Conservation (phyloP, 1,284 basidiomycete genomes). For the Ustilago shanxiensis region DNA sequence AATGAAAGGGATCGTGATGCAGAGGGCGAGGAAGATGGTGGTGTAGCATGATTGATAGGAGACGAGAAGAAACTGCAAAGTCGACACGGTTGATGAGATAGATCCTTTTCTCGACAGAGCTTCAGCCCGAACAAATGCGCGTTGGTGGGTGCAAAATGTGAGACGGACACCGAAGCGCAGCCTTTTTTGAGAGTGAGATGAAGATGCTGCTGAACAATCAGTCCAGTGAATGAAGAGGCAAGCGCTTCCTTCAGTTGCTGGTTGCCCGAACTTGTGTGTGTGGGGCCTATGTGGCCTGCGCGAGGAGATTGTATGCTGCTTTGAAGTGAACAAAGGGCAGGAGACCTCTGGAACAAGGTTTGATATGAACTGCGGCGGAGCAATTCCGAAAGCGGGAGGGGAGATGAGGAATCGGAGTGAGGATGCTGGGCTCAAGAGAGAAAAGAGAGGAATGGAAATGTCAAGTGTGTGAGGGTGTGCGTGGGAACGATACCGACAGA, state of each 20-base stretch:
- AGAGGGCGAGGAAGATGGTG: conserved; percentile 16
- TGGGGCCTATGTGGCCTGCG: not conserved
- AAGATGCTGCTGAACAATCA: conserved; percentile 17
- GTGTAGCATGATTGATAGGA: conserved; percentile 20
- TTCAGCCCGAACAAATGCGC: not conserved
- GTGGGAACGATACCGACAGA: not conserved
- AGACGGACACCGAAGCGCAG: not conserved
- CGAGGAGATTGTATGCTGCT: not conserved
- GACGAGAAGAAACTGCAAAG: not conserved
- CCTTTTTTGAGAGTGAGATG: conserved; percentile 13
- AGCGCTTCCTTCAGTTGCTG: not conserved
- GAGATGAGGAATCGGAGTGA: not conserved
- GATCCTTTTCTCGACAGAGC: not conserved
- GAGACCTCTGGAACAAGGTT: not conserved
- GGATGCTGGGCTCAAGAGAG: not conserved
- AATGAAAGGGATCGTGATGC: conserved; percentile 37
- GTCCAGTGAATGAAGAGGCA: not conserved
- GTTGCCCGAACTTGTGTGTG: not conserved
- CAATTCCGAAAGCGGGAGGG: not conserved
- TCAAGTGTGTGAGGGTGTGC: not conserved
- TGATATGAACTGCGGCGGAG: not conserved
- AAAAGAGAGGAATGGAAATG: not conserved
- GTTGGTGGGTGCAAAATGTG: not conserved
- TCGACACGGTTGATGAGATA: not conserved
- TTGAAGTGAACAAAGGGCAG: not conserved